A percentile compares a stretch with the other conserved stretches of the same genome.
These are phyloP conservation scores for Penicillium fuscoglaucum DNA, from an alignment of 2,329 filamentous ascomycete species.

Conservation along the genomic window DNA sequence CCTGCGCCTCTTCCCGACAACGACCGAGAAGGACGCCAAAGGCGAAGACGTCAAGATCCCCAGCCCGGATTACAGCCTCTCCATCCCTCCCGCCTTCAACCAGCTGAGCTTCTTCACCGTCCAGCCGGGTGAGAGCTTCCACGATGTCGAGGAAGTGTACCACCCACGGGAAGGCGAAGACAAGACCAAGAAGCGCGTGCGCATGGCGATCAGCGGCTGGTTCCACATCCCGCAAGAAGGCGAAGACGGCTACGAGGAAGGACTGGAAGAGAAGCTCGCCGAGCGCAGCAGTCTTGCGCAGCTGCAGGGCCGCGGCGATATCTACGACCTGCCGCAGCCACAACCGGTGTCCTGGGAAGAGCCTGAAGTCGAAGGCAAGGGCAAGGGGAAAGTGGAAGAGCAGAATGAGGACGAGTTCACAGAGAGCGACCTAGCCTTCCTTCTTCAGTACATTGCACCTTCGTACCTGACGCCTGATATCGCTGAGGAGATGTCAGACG, in stretches of 20 bases:
- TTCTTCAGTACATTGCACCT: slow-evolving; percentile 86
- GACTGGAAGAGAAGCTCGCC: slow-evolving; percentile 82
- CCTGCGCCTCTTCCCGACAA: slow-evolving; percentile 78
- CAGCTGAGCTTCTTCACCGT: slow-evolving; percentile 98
- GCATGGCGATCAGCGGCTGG: slow-evolving; percentile 99
- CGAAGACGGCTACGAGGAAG: slow-evolving; percentile 86
- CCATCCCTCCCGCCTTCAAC: slow-evolving; percentile 93
- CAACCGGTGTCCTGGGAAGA: slow-evolving; percentile 50
- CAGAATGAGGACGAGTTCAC: slow-evolving; percentile 64
- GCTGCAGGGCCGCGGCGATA: slow-evolving; percentile 84
- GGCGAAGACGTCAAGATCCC: slow-evolving; percentile 78
- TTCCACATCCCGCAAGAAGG: slow-evolving; percentile 96
- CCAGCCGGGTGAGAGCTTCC: slow-evolving; percentile 97
- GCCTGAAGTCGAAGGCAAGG: slow-evolving; percentile 42
- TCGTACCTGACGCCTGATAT: slow-evolving; percentile 91
- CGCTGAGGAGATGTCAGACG: slow-evolving; percentile 74
- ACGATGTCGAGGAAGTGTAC: slow-evolving; percentile 98
- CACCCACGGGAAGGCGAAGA: slow-evolving; percentile 61
- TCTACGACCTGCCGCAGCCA: slow-evolving; percentile 77
- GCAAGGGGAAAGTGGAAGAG: slow-evolving; percentile 42
- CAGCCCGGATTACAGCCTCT: slow-evolving; percentile 72
- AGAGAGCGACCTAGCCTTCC: slow-evolving; percentile 79
- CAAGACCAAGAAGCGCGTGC: slow-evolving; percentile 63
- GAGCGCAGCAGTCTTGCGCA: slow-evolving; percentile 90
- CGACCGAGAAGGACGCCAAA: slow-evolving; percentile 63